Percentiles rank a stretch among this genome's conserved stretches.
Conservation (phyloP, 1,284 basidiomycete species). For the Agroathelia rolfsii region DNA sequence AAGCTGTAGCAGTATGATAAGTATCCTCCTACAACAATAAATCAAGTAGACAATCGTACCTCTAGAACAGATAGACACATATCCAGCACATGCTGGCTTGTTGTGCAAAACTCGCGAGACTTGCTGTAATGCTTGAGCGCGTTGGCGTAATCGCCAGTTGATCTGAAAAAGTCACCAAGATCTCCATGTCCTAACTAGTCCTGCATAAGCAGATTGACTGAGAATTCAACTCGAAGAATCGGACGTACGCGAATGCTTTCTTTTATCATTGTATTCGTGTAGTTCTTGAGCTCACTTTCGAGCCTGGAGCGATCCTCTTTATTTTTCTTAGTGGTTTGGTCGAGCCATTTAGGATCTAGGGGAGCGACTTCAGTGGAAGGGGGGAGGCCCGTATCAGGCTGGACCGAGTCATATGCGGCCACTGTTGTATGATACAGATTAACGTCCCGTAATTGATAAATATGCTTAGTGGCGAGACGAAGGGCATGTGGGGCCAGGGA, state of each 20-base stretch:
- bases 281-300: slow-evolving; percentile 84
- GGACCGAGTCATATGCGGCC: slow-evolving; percentile 45
- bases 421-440: slow-evolving; percentile 46
- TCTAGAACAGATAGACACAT: slow-evolving; percentile 78
- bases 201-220: too few species aligned
- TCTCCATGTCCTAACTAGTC: slow-evolving; percentile 87
- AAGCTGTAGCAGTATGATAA: slow-evolving; percentile 35
- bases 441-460: slow-evolving; percentile 54
- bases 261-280: slow-evolving; percentile 87
- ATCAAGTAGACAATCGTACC: too few species aligned
- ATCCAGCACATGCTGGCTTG: slow-evolving; percentile 76
- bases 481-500: slow-evolving; percentile 60
- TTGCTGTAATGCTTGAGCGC: slow-evolving; percentile 76
- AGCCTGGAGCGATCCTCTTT: slow-evolving; percentile 60
- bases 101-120: slow-evolving; percentile 79
- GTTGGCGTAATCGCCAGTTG: slow-evolving; percentile 55
- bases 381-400: slow-evolving; percentile 32
- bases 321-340: slow-evolving; percentile 51
- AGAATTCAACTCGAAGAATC: too few species aligned
- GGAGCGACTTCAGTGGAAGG: slow-evolving; percentile 34
- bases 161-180: slow-evolving; percentile 66
- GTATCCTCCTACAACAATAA: too few species aligned
- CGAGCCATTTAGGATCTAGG: slow-evolving; percentile 55
- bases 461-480: slow-evolving; percentile 48
- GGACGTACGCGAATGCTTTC: slow-evolving; percentile 80